A percentile compares a stretch with the other conserved stretches of the same genome.
These are phyloP conservation scores for Myriosclerotinia scirpicola DNA, from an alignment of 2,329 filamentous ascomycete species.

Conservation along the genomic window DNA sequence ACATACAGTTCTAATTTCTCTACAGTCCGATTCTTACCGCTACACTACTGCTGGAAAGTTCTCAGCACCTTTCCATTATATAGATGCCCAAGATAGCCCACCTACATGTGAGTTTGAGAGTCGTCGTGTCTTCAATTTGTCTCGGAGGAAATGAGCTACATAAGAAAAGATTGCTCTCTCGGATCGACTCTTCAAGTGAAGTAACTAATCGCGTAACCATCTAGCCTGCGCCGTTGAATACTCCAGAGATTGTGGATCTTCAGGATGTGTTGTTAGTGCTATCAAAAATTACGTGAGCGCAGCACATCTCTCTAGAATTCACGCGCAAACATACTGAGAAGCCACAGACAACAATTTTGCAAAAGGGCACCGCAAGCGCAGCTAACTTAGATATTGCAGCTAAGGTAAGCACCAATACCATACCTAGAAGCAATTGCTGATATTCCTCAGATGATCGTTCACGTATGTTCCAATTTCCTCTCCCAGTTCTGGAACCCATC, in stretches of 20 bases:
- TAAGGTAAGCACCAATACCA: constrained; percentile 44
- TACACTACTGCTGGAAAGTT: constrained; percentile 64
- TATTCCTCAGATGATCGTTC: constrained; percentile 33
- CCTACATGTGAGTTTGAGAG: constrained; percentile 42
- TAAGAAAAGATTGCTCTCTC: neutral
- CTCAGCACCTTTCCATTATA: constrained; percentile 64
- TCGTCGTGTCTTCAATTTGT: neutral
- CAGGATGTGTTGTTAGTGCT: constrained; percentile 57
- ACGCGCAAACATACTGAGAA: constrained; percentile 10
- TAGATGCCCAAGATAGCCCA: constrained; percentile 64
- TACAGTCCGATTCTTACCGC: constrained; percentile 54
- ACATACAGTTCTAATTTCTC: constrained; percentile 1
- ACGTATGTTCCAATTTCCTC: constrained; percentile 39
- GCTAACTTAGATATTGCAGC: constrained; percentile 57
- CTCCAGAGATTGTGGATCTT: constrained; percentile 59
- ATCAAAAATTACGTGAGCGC: constrained; percentile 37
- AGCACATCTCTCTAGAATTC: neutral
- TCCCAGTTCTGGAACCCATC: constrained; percentile 8
- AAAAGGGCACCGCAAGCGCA: constrained; percentile 42
- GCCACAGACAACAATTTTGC: constrained; percentile 31
- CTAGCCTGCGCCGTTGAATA: constrained; percentile 55
- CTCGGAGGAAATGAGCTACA: too few species aligned
- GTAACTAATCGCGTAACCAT: neutral
- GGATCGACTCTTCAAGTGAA: neutral
- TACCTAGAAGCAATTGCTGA: constrained; percentile 13